Conservation (phyloP, 1,284 basidiomycete species). For the Volvariella volvacea region DNA sequence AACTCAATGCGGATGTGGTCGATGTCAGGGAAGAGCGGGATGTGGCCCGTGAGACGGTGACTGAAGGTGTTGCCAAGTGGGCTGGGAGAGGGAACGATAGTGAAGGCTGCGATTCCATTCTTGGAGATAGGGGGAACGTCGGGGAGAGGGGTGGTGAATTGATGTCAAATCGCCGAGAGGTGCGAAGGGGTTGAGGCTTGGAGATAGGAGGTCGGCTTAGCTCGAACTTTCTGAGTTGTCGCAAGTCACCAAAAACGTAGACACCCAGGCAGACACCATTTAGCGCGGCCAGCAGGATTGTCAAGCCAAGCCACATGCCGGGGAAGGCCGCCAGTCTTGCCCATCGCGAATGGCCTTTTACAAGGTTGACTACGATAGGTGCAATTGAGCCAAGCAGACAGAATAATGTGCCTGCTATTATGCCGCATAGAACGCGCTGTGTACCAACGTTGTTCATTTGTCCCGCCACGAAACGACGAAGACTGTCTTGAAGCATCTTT, state of each 20-base stretch:
- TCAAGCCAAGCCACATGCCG: constrained; percentile 64
- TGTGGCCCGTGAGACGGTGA: constrained; percentile 8
- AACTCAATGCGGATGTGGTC: too few species aligned
- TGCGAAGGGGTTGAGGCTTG: constrained; percentile 32
- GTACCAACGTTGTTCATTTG: constrained; percentile 75
- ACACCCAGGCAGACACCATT: constrained; percentile 70
- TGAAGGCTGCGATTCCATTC: constrained; percentile 5
- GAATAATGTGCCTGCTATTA: constrained; percentile 48
- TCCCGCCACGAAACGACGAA: constrained; percentile 61
- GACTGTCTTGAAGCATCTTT: constrained; percentile 54
- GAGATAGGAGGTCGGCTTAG: constrained; percentile 58
- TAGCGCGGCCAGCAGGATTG: constrained; percentile 53
- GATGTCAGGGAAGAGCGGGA: not conserved
- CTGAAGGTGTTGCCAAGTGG: constrained; percentile 13
- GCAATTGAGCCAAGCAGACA: constrained; percentile 39
- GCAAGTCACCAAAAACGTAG: constrained; percentile 74
- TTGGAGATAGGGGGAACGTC: not conserved
- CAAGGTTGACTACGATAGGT: constrained; percentile 46
- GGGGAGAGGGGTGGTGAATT: not conserved
- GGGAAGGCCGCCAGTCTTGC: constrained; percentile 55
- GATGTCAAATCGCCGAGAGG: not conserved
- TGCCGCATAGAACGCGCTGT: constrained; percentile 60
- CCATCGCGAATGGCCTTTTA: constrained; percentile 39
- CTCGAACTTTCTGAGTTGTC: constrained; percentile 73
- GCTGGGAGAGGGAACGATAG: constrained; percentile 6